Evolutionary conservation across 768 basidiomycete species (phyloP).

Genomic region (Kwoniella mangroviensis): DNA sequence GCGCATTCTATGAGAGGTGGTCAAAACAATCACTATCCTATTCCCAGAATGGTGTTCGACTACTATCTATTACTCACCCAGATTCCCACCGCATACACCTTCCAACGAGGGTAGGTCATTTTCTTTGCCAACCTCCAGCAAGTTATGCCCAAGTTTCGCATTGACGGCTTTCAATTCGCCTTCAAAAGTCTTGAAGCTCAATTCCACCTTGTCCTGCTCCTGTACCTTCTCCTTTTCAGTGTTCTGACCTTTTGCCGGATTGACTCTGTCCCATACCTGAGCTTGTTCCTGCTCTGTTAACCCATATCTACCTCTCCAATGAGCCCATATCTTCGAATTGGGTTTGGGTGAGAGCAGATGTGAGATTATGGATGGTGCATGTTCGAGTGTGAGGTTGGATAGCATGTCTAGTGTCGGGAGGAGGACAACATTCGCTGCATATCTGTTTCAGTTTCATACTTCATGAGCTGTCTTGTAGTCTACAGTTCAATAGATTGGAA

Average conservation of each 20-base stretch:
- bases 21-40: no score
- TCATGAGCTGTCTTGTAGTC: no score
- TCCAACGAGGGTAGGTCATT: conserved; percentile 50
- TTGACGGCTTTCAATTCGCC: conserved; percentile 38
- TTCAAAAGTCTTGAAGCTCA: conserved; percentile 50
- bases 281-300: conserved; percentile 66
- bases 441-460: conserved; percentile 34
- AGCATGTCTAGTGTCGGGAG: conserved; percentile 63
- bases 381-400: conserved; percentile 65
- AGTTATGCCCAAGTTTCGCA: conserved; percentile 38
- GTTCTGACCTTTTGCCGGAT: conserved; percentile 1
- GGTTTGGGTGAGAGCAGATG: conserved; percentile 55
- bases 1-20: conserved; percentile 48
- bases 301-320: conserved; percentile 78
- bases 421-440: conserved; percentile 57
- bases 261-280: conserved; percentile 32
- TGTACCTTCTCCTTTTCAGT: conserved; percentile 1
- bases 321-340: conserved; percentile 60
- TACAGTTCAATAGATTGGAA: no score
- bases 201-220: conserved; percentile 17
- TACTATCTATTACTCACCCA: conserved; percentile 32
- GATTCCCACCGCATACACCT: conserved; percentile 54
- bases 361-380: conserved; percentile 66
- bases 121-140: conserved; percentile 48
- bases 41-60: not conserved